Base-by-base conservation (phyloP, 2,329 filamentous ascomycete species). In the Paracoccidioides lutzii region DNA sequence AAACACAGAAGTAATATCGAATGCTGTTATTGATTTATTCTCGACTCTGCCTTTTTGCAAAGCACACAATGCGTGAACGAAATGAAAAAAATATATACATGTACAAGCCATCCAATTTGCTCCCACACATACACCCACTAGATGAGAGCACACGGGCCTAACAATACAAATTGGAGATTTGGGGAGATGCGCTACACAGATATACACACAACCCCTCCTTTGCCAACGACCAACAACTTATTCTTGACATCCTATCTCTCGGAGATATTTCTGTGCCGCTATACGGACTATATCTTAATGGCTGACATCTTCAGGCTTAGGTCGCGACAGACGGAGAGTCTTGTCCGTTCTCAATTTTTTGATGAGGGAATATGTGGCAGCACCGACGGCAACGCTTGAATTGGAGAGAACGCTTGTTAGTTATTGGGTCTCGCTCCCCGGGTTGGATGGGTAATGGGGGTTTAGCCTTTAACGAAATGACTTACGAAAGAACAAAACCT, bases 261-360 rank as follows among this genome's bases (percentile, higher is more conserved):
- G 10, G 14, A 38, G n/a, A 43, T 40, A 22, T 45, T 46, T 22
- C 28, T 22, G 41, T 22, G 42, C 42, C 8, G 14, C 14, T 7
- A 22, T 15, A 15, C 22, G 14, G 14, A n/a, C 7, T 44, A 44
- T 12, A 22, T 22, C n/a, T 12, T 32, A 35, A 65, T 70, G 65
- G 57, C 67, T 64, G 62, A 62, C 69, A 60, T 69, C 68, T 65
- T 73, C 66, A 55, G 69, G 71, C 71, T 77, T 79, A 75, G 88
- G 84, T 69, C 90, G 85, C 72, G 78, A 78, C 65, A 97, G 83
- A 71, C 93, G 89, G 67, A 98, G 86, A 66, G 87, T 94, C 81
- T 91, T 91, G 80, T 98, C 93, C 65, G 85, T 83, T 60, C 82
- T 71, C 70, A 98, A 82, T 78, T 97, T 96, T 71, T 85, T 84